These are phyloP conservation scores for Didymellaceae sp. DNA, from an alignment of 2,329 filamentous ascomycete species.

Conservation along the genomic window DNA sequence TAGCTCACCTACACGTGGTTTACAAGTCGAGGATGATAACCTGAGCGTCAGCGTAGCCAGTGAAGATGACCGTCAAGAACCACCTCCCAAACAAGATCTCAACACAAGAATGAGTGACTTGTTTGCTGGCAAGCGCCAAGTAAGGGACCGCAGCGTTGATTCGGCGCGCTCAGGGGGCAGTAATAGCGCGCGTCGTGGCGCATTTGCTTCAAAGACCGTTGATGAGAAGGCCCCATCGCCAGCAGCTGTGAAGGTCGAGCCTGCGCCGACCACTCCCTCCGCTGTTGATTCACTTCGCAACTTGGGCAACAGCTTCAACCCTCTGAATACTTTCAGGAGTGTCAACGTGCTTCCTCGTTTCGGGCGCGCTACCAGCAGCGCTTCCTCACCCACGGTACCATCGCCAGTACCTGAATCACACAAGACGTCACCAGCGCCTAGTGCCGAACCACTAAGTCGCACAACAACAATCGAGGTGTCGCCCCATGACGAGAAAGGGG, in stretches of 20 bases:
- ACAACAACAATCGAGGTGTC: slow-evolving; percentile 30
- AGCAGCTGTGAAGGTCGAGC: slow-evolving; percentile 33
- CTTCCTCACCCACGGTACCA: slow-evolving; percentile 49
- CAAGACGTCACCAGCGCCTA: slow-evolving; percentile 32
- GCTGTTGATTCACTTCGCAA: slow-evolving; percentile 83
- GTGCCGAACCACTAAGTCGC: slow-evolving; percentile 23
- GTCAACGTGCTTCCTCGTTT: slow-evolving; percentile 80
- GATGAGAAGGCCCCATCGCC: slow-evolving; percentile 36
- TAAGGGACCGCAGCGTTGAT: slow-evolving; percentile 78
- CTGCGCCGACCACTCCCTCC: slow-evolving; percentile 54
- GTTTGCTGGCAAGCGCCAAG: slow-evolving; percentile 68
- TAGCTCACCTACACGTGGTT: slow-evolving; percentile 66
- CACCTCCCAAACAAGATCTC: slow-evolving; percentile 41
- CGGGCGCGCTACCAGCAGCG: slow-evolving; percentile 61
- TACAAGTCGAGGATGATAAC: slow-evolving; percentile 58
- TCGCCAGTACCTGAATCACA: slow-evolving; percentile 48
- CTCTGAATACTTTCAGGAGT: slow-evolving; percentile 76
- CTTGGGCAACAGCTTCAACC: slow-evolving; percentile 81
- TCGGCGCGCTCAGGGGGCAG: slow-evolving; percentile 70
- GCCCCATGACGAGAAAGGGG: slow-evolving; percentile 40
- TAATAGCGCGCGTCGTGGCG: slow-evolving; percentile 65
- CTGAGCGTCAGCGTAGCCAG: slow-evolving; percentile 58
- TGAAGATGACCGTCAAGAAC: slow-evolving; percentile 48
- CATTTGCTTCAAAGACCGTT: slow-evolving; percentile 49
- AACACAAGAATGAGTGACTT: slow-evolving; percentile 71